Percentiles rank a stretch among this genome's conserved stretches.
phyloP scores from a whole-genome alignment of 2,329 filamentous ascomycete genomes.

The Xylariomycetidae sp. region DNA sequence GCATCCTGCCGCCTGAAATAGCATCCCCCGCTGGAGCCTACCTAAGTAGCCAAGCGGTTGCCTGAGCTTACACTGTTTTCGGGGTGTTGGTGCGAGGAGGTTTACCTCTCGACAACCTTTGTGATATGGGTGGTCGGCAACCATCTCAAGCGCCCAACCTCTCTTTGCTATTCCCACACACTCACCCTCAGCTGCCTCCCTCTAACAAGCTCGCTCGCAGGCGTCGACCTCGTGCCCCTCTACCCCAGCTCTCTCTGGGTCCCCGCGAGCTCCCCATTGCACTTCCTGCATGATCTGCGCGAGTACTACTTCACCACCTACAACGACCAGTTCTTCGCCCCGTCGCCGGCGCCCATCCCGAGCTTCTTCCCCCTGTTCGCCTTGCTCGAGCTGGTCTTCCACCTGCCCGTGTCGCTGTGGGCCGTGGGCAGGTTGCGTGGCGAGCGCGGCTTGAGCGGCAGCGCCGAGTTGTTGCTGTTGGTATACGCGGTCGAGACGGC shows the following conservation, averaged over 20 bases:
- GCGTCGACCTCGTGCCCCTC: conserved; percentile 47
- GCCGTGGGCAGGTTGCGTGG: conserved; percentile 34
- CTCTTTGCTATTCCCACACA: background rate
- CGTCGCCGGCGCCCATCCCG: conserved; percentile 27
- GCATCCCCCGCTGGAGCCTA: background rate
- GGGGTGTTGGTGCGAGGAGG: too few relatives aligned
- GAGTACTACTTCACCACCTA: conserved; percentile 40
- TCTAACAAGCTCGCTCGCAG: conserved; percentile 29
- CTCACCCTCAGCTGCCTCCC: conserved; percentile 5
- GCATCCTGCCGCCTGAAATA: background rate
- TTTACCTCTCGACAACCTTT: background rate
- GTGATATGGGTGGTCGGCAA: background rate
- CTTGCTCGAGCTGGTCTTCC: conserved; percentile 42
- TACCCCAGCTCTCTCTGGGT: conserved; percentile 44
- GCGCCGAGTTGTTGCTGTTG: conserved; percentile 43
- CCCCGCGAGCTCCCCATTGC: conserved; percentile 36
- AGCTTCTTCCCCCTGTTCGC: conserved; percentile 48
- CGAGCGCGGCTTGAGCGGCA: conserved; percentile 25
- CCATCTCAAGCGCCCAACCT: too few relatives aligned
- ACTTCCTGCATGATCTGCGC: conserved; percentile 40
- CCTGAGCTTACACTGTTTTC: too few relatives aligned
- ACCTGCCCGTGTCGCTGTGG: conserved; percentile 45
- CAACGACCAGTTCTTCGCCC: conserved; percentile 48
- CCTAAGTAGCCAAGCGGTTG: background rate
- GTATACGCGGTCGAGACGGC: conserved; percentile 46